Evolutionary conservation across 1,139 yeast genomes (phyloP), one percentile per base, ranked within the genome.

Genomic region (Protomyces pachydermus): DNA sequence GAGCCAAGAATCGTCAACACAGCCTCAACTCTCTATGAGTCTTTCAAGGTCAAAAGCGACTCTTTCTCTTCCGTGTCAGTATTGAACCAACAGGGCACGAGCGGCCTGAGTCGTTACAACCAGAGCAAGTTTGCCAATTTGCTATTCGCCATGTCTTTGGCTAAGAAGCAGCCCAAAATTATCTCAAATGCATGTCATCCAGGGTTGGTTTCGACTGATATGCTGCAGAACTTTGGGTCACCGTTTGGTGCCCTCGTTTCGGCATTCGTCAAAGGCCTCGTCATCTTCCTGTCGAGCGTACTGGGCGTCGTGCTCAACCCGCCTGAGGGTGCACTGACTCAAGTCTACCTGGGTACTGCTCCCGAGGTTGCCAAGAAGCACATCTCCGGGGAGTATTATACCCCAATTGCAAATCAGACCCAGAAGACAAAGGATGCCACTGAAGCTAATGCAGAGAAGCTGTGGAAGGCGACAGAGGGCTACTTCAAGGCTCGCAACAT

Each of bases 1-100:
- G 61, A 37, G 14, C 51, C 61, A 23, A 25, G 95, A 67, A 80
- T 90, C 34, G 78, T 91, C 1, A 84, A 84, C 70, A 77, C 88
- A 35, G 82, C 89, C 18, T 86, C 95, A 0, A 76, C 87, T 25
- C 90, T 88, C 1, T 96, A 89, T 73, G 78, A 80, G 67, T 73
- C 12, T 16, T 60, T 25, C 45, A 66, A 66, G 32, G 25, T n/a
- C 6, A 28, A 23, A 8, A 64, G 56, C 12, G 54, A 58, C 25
- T 39, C 37, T 46, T 66, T 66, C 53, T 35, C 25, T 4, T 56
- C 65, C 25, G 39, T 66, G 37, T 60, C 64, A 25, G 25, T 6
- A 3, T 34, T 57, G 34, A 57, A 57, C 32, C 32, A 10, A 4
- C 16, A 10, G 32, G 52, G 37, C 56, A 32, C 28, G 50, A 54